These are phyloP conservation scores for Fusarium cicatricum DNA, from an alignment of 2,329 filamentous ascomycete species.

Conservation along the genomic window DNA sequence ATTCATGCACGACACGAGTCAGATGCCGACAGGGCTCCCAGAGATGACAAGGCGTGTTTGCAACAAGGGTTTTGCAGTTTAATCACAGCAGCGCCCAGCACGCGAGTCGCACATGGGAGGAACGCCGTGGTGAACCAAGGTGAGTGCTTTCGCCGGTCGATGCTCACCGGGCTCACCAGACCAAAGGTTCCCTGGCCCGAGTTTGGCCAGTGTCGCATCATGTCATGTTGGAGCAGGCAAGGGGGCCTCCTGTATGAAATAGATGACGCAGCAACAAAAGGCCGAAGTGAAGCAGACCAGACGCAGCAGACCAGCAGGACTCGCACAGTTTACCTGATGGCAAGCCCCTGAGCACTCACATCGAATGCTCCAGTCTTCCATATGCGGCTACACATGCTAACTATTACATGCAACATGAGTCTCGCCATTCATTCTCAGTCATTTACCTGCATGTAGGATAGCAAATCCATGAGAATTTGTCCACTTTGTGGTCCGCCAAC, in stretches of 20 bases:
- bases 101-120: not conserved
- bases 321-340: not conserved
- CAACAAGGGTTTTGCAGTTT: not conserved
- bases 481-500: constrained; percentile 1
- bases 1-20: constrained; percentile 43
- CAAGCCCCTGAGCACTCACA: not conserved
- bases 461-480: constrained; percentile 5
- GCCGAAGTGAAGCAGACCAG: not conserved
- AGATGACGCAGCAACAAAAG: not conserved
- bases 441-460: constrained; percentile 3
- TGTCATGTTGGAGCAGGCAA: constrained; percentile 7
- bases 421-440: constrained; percentile 5
- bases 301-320: not conserved
- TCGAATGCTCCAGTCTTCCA: not conserved
- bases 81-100: constrained; percentile 1
- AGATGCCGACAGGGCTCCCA: constrained; percentile 5
- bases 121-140: constrained; percentile 11
- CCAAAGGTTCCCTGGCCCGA: not conserved
- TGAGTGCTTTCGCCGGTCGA: constrained; percentile 6
- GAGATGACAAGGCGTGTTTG: constrained; percentile 14
- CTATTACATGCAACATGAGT: constrained; percentile 1
- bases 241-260: not conserved
- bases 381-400: constrained; percentile 6
- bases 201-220: constrained; percentile 1
- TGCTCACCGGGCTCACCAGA: constrained; percentile 13